phyloP scores from a whole-genome alignment of 2,329 filamentous ascomycete species.

The Sporothrix globosa region DNA sequence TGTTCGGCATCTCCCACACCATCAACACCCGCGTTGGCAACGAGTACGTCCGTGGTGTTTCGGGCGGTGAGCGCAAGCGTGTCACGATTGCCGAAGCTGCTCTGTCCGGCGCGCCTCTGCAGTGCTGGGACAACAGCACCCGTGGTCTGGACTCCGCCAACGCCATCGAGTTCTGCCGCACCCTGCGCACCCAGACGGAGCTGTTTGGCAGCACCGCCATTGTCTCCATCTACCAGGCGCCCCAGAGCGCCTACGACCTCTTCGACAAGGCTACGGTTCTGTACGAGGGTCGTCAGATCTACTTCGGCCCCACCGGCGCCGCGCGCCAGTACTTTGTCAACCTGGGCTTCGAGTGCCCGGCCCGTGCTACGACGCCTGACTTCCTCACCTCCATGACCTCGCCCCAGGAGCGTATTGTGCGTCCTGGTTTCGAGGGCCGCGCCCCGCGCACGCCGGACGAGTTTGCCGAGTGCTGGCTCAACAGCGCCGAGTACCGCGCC shows the following conservation, averaged over 20 bases:
- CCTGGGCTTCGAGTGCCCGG: slow-evolving; percentile 68
- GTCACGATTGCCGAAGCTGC: slow-evolving; percentile 66
- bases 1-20: slow-evolving; percentile 74
- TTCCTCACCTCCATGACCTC: slow-evolving; percentile 73
- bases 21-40: slow-evolving; percentile 74
- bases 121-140: slow-evolving; percentile 73
- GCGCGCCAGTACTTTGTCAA: slow-evolving; percentile 68
- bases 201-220: slow-evolving; percentile 67
- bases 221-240: slow-evolving; percentile 75
- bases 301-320: slow-evolving; percentile 61
- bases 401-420: slow-evolving; percentile 58
- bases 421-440: slow-evolving; percentile 58
- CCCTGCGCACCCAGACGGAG: slow-evolving; percentile 68
- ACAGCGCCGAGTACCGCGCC: slow-evolving; percentile 54
- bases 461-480: slow-evolving; percentile 62
- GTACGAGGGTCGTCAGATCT: slow-evolving; percentile 65
- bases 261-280: slow-evolving; percentile 64
- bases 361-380: slow-evolving; percentile 70
- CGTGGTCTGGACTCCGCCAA: slow-evolving; percentile 75
- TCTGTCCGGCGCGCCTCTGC: slow-evolving; percentile 62
- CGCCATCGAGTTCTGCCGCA: slow-evolving; percentile 74
- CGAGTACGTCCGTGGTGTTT: slow-evolving; percentile 74
- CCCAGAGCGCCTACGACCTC: slow-evolving; percentile 65
- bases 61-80: slow-evolving; percentile 72
- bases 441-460: slow-evolving; percentile 64